phyloP scores from a whole-genome alignment of 2,329 filamentous ascomycete genomes.

The Didymella pomorum region DNA sequence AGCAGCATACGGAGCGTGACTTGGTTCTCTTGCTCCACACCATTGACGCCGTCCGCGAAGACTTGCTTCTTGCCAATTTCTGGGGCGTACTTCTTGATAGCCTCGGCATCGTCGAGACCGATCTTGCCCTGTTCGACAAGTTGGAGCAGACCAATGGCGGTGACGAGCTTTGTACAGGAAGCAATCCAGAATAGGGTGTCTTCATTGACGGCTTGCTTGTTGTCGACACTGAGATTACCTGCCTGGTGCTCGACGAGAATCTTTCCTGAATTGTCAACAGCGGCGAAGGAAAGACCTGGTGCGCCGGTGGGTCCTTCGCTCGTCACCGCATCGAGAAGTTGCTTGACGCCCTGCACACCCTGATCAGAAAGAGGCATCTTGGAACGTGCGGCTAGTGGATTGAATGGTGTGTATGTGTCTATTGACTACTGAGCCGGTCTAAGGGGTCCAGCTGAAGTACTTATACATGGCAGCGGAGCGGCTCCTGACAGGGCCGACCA shows the following conservation, averaged over 20 bases:
- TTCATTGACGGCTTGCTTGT: constrained; percentile 62
- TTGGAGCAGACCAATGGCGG: constrained; percentile 45
- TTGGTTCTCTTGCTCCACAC: constrained; percentile 51
- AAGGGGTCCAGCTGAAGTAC: constrained; percentile 9
- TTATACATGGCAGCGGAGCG: constrained; percentile 8
- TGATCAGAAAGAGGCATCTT: constrained; percentile 45
- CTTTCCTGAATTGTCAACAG: constrained; percentile 55
- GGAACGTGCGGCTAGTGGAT: neutral
- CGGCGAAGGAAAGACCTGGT: constrained; percentile 56
- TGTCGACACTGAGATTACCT: constrained; percentile 51
- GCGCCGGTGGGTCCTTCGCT: constrained; percentile 44
- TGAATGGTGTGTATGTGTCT: neutral
- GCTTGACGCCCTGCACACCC: constrained; percentile 46
- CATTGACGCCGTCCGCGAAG: constrained; percentile 44
- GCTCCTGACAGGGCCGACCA: neutral
- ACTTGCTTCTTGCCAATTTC: constrained; percentile 54
- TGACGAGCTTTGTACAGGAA: constrained; percentile 57
- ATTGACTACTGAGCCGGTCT: constrained; percentile 3
- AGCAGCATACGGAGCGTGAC: constrained; percentile 62
- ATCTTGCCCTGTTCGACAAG: constrained; percentile 50
- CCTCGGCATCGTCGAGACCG: constrained; percentile 45
- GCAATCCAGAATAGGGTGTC: constrained; percentile 69
- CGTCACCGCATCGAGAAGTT: constrained; percentile 41
- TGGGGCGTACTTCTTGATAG: constrained; percentile 43
- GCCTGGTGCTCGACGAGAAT: constrained; percentile 54